phyloP scores from a whole-genome alignment of 1,284 basidiomycete species.

The Leccinum idahoense region DNA sequence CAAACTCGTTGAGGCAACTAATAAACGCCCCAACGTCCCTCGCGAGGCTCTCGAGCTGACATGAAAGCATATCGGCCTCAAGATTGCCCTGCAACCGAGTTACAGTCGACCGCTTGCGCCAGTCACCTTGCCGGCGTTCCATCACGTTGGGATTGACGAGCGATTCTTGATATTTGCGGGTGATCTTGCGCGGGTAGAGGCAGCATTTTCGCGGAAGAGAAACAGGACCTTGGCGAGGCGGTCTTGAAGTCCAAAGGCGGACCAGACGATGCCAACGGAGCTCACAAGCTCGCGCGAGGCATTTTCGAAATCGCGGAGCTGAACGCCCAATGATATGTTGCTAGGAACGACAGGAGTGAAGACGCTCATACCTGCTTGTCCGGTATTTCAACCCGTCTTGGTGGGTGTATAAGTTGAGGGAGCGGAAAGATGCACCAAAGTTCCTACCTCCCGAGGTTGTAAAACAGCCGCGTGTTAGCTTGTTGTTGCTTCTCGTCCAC shows the following conservation, averaged over 20 bases:
- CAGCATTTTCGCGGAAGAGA: slow-evolving; percentile 31
- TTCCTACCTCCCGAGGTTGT: slow-evolving; percentile 21
- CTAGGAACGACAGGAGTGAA: not conserved
- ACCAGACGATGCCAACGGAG: slow-evolving; percentile 31
- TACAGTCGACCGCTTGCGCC: slow-evolving; percentile 18
- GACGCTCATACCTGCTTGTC: slow-evolving; percentile 27
- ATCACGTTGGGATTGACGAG: slow-evolving; percentile 28
- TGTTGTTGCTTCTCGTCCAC: slow-evolving; percentile 24
- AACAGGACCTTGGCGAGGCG: slow-evolving; percentile 30
- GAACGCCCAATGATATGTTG: not conserved
- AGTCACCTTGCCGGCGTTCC: slow-evolving; percentile 19
- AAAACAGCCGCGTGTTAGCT: slow-evolving; percentile 20
- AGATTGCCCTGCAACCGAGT: slow-evolving; percentile 18
- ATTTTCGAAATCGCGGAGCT: slow-evolving; percentile 31
- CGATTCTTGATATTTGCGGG: slow-evolving; percentile 22
- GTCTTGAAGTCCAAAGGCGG: slow-evolving; percentile 28
- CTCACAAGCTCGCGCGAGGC: slow-evolving; percentile 32
- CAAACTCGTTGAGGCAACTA: slow-evolving; percentile 48
- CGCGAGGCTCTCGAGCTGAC: slow-evolving; percentile 41
- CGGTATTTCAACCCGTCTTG: slow-evolving; percentile 27
- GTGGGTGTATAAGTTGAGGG: not conserved
- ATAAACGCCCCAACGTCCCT: slow-evolving; percentile 45
- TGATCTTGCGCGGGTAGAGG: slow-evolving; percentile 28
- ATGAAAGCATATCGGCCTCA: slow-evolving; percentile 23
- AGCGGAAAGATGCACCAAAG: not conserved